Evolutionary conservation across 108 stramenopile genomes (phyloP), one percentile per base, ranked within the genome.

Genomic region (Nitzschia putrida): DNA sequence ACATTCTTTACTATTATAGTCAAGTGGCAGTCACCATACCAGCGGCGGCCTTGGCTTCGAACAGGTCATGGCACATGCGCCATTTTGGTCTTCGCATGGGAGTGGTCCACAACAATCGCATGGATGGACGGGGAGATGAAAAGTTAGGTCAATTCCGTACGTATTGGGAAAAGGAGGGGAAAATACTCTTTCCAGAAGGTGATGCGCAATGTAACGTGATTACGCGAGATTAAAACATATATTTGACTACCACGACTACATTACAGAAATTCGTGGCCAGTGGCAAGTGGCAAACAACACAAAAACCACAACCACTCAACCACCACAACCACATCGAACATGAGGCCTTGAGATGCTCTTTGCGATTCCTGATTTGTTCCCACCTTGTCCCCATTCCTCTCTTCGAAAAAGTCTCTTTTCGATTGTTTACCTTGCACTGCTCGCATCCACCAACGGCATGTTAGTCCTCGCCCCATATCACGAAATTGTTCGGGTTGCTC

Each of bases 1-100:
- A 72, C 25, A 49, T 50, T 42, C 70, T 65, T 20, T 7, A 52
- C 5, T 79, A 55, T 54, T 71, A 73, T 55, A 71, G 72, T 53
- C 80, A 81, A 66, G 57, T 72, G 12, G 80, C 70, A 29, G 57
- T 81, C 21, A 81, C 80, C 37, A 51, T 81, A 8, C 80, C 80
- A 8, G 80, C 80, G 12, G 75, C 75, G 0, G 66, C 77, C 10
- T 40, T 68, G 12, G 76, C 70, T 18, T 53, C 45, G 14, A 40
- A 76, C 22, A 49, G 53, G 26, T 61, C 71, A 6, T 52, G 66
- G 60, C 55, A 72, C 12, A 76, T 76, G 71, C 37, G 55, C 37
- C n/a, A 39, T 5, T 65, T 70, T 37, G 71, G 71, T 39, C 23
- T 77, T 3, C 45, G 57, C 8, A 18, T 73, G n/a, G 24, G 69